These are phyloP conservation scores for Dissophora ornata DNA, from an alignment of 192 early-diverging fungal species.

Conservation along the genomic window DNA sequence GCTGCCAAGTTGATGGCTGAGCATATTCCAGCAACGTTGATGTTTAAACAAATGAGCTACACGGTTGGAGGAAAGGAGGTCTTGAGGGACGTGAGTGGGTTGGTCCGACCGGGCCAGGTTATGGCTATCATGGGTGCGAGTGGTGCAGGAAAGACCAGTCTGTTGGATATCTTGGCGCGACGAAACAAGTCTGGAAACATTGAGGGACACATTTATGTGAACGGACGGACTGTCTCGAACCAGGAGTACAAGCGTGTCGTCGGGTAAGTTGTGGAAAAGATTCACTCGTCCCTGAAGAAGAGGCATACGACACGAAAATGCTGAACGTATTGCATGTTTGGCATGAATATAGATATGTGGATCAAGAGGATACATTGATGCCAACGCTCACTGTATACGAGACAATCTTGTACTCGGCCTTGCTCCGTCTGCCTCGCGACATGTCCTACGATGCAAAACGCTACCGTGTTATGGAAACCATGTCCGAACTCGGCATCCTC, in stretches of 20 bases:
- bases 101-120: conserved; percentile 85
- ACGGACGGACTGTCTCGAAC: conserved; percentile 74
- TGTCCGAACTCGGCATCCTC: conserved; percentile 88
- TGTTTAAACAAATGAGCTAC: conserved; percentile 74
- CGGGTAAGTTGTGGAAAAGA: conserved; percentile 74
- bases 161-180: conserved; percentile 90
- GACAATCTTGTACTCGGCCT: conserved; percentile 89
- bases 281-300: not conserved
- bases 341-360: conserved; percentile 83
- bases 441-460: conserved; percentile 77
- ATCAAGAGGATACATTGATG: conserved; percentile 92
- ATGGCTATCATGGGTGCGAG: conserved; percentile 95
- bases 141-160: conserved; percentile 92
- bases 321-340: not conserved
- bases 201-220: conserved; percentile 80
- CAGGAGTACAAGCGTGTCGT: conserved; percentile 76
- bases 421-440: conserved; percentile 79
- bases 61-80: conserved; percentile 58
- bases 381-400: conserved; percentile 91
- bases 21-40: conserved; percentile 73
- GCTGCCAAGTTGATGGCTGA: conserved; percentile 79
- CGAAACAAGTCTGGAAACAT: conserved; percentile 76
- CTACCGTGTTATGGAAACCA: conserved; percentile 79
- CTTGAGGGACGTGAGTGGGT: conserved; percentile 70
- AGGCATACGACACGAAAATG: not conserved